These are phyloP conservation scores for Colletotrichum liriopes DNA, from an alignment of 2,329 filamentous ascomycete genomes.

Conservation along the genomic window DNA sequence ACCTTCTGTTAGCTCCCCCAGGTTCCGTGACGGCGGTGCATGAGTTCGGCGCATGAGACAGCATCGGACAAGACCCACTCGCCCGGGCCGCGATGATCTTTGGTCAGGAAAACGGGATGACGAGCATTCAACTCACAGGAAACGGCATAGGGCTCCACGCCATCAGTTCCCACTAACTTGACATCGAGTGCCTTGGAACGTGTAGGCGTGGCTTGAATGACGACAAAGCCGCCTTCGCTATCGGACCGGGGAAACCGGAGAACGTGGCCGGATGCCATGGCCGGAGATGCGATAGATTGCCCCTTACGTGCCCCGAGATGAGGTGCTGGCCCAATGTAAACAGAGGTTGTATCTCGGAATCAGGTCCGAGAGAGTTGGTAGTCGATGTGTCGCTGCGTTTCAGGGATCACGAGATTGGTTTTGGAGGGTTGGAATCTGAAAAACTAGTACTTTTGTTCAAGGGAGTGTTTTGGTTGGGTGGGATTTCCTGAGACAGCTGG, in stretches of 20 bases:
- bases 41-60: conserved; percentile 45
- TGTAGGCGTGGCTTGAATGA: conserved; percentile 71
- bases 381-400: conserved; percentile 7
- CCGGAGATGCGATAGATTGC: conserved; percentile 20
- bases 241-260: conserved; percentile 73
- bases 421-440: conserved; percentile 15
- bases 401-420: conserved; percentile 17
- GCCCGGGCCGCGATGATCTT: conserved; percentile 40
- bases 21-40: conserved; percentile 14
- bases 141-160: conserved; percentile 71
- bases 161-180: conserved; percentile 79
- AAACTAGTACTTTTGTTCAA: not conserved
- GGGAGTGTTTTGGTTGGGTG: conserved; percentile 17
- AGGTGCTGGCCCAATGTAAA: conserved; percentile 8
- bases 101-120: conserved; percentile 35
- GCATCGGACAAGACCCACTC: conserved; percentile 34
- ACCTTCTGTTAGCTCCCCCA: conserved; percentile 23
- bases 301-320: conserved; percentile 22
- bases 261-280: conserved; percentile 53
- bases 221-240: conserved; percentile 67
- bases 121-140: conserved; percentile 65
- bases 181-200: conserved; percentile 71
- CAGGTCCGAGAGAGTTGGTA: not conserved
- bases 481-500: conserved; percentile 1
- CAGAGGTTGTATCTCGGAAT: conserved; percentile 1